These are phyloP conservation scores for Fusarium sp. DNA, from an alignment of 2,329 filamentous ascomycete species.

Conservation along the genomic window DNA sequence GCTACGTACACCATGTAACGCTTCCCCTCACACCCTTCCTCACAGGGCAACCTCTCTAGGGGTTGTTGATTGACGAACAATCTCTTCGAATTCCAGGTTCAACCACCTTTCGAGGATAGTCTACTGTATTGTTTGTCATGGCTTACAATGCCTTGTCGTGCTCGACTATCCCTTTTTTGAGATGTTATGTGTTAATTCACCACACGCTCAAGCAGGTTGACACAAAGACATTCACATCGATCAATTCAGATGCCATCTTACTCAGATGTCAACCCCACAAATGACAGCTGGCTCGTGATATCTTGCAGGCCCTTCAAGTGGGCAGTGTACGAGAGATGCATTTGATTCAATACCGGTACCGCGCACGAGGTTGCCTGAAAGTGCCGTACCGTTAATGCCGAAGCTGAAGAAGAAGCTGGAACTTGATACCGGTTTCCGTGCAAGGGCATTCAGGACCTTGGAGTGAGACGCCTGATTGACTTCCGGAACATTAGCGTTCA, in stretches of 20 bases:
- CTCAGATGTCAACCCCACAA: constrained; percentile 26
- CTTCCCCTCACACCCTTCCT: constrained; percentile 19
- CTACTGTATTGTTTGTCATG: constrained; percentile 26
- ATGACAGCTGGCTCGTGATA: constrained; percentile 36
- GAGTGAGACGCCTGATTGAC: constrained; percentile 14
- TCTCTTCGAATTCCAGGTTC: constrained; percentile 6
- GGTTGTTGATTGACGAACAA: constrained; percentile 1
- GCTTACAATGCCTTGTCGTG: constrained; percentile 12
- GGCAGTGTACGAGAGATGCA: constrained; percentile 13
- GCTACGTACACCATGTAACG: constrained; percentile 29
- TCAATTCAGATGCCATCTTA: constrained; percentile 16
- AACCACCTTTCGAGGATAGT: not conserved
- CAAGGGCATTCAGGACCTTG: not conserved
- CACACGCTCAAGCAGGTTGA: not conserved
- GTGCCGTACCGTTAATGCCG: constrained; percentile 23
- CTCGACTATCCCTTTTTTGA: constrained; percentile 1
- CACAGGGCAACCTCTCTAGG: constrained; percentile 1
- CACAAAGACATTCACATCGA: constrained; percentile 13
- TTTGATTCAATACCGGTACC: constrained; percentile 6
- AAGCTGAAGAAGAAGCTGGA: not conserved
- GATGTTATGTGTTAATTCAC: constrained; percentile 3
- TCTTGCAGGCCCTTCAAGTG: constrained; percentile 25
- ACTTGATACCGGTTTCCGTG: not conserved
- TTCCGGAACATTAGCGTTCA: constrained; percentile 23
- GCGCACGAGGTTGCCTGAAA: constrained; percentile 1